Evolutionary conservation across 495 filamentous ascomycete genomes (phyloP), one percentile per base, ranked within the genome.

Genomic region (Pyronema omphalodes): DNA sequence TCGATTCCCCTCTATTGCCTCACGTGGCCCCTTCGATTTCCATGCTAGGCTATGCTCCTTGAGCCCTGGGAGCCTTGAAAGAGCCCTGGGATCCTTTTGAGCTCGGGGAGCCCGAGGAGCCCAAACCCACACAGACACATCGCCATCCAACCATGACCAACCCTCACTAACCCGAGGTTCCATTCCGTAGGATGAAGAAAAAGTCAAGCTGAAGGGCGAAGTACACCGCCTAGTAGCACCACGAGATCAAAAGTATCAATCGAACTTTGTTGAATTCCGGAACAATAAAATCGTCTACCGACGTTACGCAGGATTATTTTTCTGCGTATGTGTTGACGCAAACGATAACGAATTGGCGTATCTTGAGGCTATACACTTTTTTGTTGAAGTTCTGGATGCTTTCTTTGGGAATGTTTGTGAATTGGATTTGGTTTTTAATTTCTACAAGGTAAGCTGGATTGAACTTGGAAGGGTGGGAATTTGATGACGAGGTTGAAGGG

Each of bases 351-450:
- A 96, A 73, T 73, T 98, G 39, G 88, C 93, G 43, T 98, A 91
- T 67, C 74, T 98, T 51, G 91, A 98, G 69, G 91, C 89, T 0
- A 94, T 98, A 67, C 91, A 98, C 73, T 96, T 98, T 73, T 96
- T 98, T 66, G 91, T 98, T 57, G 91, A 98, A 71, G 91, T 98
- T 57, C 74, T 98, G 63, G 91, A 98, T 75, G 76, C 84, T 60
- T 98, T 98, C 73, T 98, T 98, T 67, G 91, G 91, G 60, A 98
- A 98, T 68, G 91, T 98, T 52, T 98, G 91, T 71, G 91, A 98
- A 73, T 74, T 98, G 69, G 91, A 98, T 75, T 72, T 98, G 70
- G 93, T 98, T 57, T 98, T 98, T 71, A 96, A 95, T 69, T 98
- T 88, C 65, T 88, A 87, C 68, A 88, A 88, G 77, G 52, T 82